Evolutionary conservation across 1,139 yeast species (phyloP), one percentile per base, ranked within the genome.

Genomic region (Hansenula lynferdii): DNA sequence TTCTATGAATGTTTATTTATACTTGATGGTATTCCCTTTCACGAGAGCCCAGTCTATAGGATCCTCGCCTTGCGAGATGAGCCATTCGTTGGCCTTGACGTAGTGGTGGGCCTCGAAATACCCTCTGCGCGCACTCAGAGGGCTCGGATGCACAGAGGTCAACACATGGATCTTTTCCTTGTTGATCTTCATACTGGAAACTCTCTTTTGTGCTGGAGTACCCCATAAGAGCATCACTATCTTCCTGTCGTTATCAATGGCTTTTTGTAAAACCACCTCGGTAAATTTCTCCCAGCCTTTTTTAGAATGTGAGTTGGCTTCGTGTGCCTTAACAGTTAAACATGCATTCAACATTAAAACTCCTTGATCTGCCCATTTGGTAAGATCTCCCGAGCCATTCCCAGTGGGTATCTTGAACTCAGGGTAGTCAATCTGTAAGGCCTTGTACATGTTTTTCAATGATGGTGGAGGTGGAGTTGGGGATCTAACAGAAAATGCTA

Each of bases 281-380:
- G 98, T 94, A 58, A 94, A 90, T 29, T 66, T 67, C 55, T 90
- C 97, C 99, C 99, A 94, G 1, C 99, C 99, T 49, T 71, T 72
- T 27, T 80, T 78, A 1, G 96, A 79, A 57, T 94, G 99, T 21
- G 97, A 87, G 50, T 89, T 87, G 14, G 98, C 96, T 54, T 80
- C 78, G 57, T 90, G 97, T 0, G 96, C 96, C 45, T 84, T 84
- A 0, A 94, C 99, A 0, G 98, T 94, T 10, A 94, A 65, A 38
- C 92, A 82, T 0, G 97, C 80, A 63, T 94, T 94, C 34, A 94
- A 72, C 69, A 94, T 64, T 28, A 94, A 65, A 5, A 94, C 97
- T 3, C 99, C 99, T 49, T 83, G 81, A 37, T 72, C 55, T 3
- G 97, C 89, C 99, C 99, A 94, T 34, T 73, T 69, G 0, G 86